phyloP scores from a whole-genome alignment of 345 rosid genomes.

The Hibiscus syriacus region DNA sequence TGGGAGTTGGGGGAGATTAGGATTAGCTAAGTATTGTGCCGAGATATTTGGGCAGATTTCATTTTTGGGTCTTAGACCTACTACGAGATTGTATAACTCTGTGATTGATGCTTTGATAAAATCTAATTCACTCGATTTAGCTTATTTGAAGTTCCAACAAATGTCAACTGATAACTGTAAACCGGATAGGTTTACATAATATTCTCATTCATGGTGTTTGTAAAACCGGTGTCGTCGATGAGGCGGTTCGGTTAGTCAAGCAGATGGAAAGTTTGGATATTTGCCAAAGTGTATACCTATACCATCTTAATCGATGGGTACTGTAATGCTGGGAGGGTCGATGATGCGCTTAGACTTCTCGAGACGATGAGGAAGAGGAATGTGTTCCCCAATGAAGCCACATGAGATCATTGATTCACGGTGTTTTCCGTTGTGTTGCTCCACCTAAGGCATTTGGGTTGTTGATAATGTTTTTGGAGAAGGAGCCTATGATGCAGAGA shows the following conservation, averaged over 20 bases:
- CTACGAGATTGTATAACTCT: constrained; percentile 75
- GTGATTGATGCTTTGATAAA: constrained; percentile 77
- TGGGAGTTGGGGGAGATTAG: constrained; percentile 86
- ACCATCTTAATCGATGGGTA: constrained; percentile 80
- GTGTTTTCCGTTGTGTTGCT: constrained; percentile 42
- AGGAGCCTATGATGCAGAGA: constrained; percentile 37
- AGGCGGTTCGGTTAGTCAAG: constrained; percentile 69
- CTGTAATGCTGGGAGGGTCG: constrained; percentile 58
- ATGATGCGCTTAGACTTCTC: constrained; percentile 53
- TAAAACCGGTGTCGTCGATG: constrained; percentile 67
- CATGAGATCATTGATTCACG: constrained; percentile 70
- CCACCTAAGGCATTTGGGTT: constrained; percentile 51
- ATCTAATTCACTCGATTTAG: constrained; percentile 74
- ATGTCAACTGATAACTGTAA: constrained; percentile 67
- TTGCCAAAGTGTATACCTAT: constrained; percentile 64
- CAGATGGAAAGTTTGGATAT: constrained; percentile 76
- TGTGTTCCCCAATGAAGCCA: constrained; percentile 64
- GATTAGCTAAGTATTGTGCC: constrained; percentile 70
- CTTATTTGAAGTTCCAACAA: constrained; percentile 85
- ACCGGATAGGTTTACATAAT: constrained; percentile 83
- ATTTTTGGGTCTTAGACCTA: constrained; percentile 61
- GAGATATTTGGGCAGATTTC: constrained; percentile 79
- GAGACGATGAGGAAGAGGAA: constrained; percentile 53
- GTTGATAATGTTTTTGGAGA: constrained; percentile 41
- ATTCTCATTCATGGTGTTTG: constrained; percentile 87